Evolutionary conservation across 2,329 filamentous ascomycete genomes (phyloP), one percentile per base, ranked within the genome.

Genomic region (Emmonsia crescens): DNA sequence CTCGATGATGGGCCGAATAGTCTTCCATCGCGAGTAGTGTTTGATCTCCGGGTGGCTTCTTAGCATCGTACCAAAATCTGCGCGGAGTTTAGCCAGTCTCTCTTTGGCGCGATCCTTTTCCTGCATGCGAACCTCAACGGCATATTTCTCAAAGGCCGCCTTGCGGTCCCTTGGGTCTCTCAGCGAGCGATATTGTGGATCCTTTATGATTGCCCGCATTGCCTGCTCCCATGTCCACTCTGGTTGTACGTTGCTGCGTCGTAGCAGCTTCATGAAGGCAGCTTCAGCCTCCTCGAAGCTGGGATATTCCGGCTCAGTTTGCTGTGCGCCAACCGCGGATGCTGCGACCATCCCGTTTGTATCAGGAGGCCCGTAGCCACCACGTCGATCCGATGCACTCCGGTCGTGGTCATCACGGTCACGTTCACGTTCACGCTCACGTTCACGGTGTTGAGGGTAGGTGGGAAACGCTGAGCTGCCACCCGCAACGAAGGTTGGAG

Each of bases 11-110:
- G 91, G 91, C 57, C 90, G 87, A 60, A 93, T 94, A 19, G 91
- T 96, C 82, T 91, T 96, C 94, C 94, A 99, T 64, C 91, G 88
- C 49, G 93, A 96, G 75, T 95, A 96, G 74, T 96, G 86, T 75
- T 92, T 94, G 76, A 99, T 97, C 75, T 99, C 94, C 64, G 92
- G 91, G 74, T 99, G 93, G 67, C 91, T 92, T 76, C 88, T 91
- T 67, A 99, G 83, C 94, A 99, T 99, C 61, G 87, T 92, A 68
- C 89, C 88, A 76, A 99, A 99, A 80, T 97, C 94, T 75, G 89
- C 83, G 70, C 91, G 89, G 71, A 97, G 82, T 79, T 96, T 97
- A 69, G 89, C 83, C 74, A 96, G 82, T 72, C 94, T 88, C 77
- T 97, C 93, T 76, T 96, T 93, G 72, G 92, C 92, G 68, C 89